Conservation (phyloP, 192 early-diverging fungal genomes). For the Obelidium mucronatum region DNA sequence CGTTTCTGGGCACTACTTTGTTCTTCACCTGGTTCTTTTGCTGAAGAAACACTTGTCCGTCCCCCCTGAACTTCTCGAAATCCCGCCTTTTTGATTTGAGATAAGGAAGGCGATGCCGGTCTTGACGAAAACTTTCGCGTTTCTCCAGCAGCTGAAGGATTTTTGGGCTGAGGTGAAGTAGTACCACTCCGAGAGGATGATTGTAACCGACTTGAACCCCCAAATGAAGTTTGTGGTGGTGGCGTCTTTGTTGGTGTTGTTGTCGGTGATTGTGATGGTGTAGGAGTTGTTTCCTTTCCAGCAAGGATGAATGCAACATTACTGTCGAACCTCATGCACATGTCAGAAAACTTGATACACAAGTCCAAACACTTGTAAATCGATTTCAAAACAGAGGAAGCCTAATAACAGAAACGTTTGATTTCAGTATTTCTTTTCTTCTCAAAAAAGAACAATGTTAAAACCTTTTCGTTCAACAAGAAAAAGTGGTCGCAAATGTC, state of each 20-base stretch:
- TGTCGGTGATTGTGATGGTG: neutral
- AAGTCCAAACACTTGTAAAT: conserved; percentile 33
- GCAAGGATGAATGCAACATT: neutral
- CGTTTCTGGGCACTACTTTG: neutral
- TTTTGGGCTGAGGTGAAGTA: neutral
- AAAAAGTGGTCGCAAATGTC: conserved; percentile 37
- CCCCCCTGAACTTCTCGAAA: neutral
- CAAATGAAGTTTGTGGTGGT: neutral
- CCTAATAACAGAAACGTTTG: conserved; percentile 1
- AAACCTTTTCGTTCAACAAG: conserved; percentile 32
- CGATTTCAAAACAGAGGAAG: conserved; percentile 12
- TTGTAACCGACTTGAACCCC: neutral
- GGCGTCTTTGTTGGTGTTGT: neutral
- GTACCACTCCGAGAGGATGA: neutral
- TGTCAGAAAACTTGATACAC: conserved; percentile 31
- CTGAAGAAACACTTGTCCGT: neutral
- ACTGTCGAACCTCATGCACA: conserved; percentile 18
- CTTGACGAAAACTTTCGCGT: neutral
- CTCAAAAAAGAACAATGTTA: neutral
- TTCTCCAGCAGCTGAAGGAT: neutral
- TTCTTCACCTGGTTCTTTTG: neutral
- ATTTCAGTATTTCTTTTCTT: neutral
- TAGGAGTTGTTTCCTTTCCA: neutral
- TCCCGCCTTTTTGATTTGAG: neutral
- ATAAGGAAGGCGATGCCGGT: neutral